A percentile compares a stretch with the other conserved stretches of the same genome.
Evolutionary conservation across 192 early-diverging fungal genomes (phyloP).

Genomic region (Chytriomyces sp.): DNA sequence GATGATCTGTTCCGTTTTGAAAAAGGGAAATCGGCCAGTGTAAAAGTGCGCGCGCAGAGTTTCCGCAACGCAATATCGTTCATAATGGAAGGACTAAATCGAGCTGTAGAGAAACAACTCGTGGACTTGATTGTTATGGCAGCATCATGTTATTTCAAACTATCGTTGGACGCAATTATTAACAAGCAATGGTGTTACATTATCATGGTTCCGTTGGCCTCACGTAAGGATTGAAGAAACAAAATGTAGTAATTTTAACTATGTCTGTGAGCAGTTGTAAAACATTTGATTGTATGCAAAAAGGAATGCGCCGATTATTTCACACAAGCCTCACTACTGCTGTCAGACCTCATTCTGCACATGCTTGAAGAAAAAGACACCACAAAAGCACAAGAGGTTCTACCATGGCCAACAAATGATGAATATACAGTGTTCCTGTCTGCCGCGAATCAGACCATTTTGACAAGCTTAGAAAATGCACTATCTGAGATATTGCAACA

Average conservation of each 20-base stretch:
- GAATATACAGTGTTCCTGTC: not conserved
- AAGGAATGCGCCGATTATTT: no score
- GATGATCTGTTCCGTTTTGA: not conserved
- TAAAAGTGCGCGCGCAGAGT: not conserved
- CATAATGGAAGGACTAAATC: constrained; percentile 24
- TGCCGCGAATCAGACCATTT: not conserved
- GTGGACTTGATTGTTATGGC: constrained; percentile 10
- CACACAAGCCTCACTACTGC: no score
- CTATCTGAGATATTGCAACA: not conserved
- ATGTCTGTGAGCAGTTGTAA: not conserved
- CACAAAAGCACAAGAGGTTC: not conserved
- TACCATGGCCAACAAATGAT: not conserved
- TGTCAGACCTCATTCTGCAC: not conserved
- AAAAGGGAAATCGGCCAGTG: not conserved
- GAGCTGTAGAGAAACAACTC: constrained; percentile 7
- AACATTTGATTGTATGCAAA: not conserved
- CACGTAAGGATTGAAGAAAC: not conserved
- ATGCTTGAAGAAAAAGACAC: not conserved
- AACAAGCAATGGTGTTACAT: not conserved
- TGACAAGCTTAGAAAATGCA: not conserved
- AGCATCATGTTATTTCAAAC: constrained; percentile 12
- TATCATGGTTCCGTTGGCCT: not conserved
- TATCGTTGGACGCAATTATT: not conserved
- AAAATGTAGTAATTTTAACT: not conserved
- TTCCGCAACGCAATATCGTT: constrained; percentile 26